These are phyloP conservation scores for Macadamia tetraphylla DNA, from an alignment of 164 flowering plant species.

Conservation along the genomic window DNA sequence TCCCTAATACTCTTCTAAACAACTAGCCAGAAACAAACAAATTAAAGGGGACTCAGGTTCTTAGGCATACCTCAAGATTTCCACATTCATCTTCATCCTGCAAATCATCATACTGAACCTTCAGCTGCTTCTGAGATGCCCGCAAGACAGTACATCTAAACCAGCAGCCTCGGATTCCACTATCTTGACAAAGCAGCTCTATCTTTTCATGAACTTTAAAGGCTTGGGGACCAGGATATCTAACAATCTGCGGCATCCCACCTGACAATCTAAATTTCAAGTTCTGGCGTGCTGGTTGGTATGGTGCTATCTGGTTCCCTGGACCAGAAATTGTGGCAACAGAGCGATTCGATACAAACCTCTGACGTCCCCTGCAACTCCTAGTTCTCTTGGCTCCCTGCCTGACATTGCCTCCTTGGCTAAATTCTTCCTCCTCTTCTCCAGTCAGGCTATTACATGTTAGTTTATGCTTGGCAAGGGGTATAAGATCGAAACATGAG, in stretches of 20 bases:
- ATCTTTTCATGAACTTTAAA: conserved; percentile 58
- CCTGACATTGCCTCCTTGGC: conserved; percentile 30
- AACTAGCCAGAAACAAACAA: background rate
- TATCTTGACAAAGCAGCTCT: conserved; percentile 83
- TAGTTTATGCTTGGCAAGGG: conserved; percentile 19
- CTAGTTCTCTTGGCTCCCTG: conserved; percentile 56
- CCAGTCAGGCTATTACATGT: conserved; percentile 9
- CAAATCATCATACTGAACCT: conserved; percentile 73
- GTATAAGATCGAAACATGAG: conserved; percentile 44
- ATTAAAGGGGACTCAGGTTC: background rate
- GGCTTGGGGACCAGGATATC: conserved; percentile 21
- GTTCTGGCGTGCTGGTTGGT: conserved; percentile 24
- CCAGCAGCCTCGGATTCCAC: conserved; percentile 95
- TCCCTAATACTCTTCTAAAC: too few species aligned
- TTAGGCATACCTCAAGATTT: conserved; percentile 74
- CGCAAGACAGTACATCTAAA: conserved; percentile 69
- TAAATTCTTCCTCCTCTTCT: conserved; percentile 49
- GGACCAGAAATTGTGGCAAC: conserved; percentile 21
- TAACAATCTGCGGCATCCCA: conserved; percentile 29
- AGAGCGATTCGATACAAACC: conserved; percentile 17
- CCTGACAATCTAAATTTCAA: conserved; percentile 28
- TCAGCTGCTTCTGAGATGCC: conserved; percentile 45
- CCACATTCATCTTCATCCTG: conserved; percentile 62
- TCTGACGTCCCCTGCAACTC: conserved; percentile 38
- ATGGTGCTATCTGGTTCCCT: conserved; percentile 13